Evolutionary conservation across 2,329 filamentous ascomycete species (phyloP), one percentile per base, ranked within the genome.

Genomic region (Alternaria triticimaculans): DNA sequence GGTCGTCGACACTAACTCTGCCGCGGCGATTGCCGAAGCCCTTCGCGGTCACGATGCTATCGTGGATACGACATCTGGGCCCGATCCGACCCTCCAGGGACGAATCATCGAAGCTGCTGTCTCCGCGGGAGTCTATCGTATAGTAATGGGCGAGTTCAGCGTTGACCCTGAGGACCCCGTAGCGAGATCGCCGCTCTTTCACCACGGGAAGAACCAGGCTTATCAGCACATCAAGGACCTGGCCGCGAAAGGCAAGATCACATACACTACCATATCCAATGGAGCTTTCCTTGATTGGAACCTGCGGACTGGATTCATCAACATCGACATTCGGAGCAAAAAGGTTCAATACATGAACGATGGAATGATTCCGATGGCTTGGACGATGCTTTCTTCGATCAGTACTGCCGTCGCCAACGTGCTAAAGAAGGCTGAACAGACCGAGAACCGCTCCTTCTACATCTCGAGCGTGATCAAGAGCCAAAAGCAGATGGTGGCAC

Each of bases 21-120:
- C 2, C 14, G 14, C 45, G 4, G 23, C 21, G 2, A 48, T 48
- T 4, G 23, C 45, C 5, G 23, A 48, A 15, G 45, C 21, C 4
- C 45, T 48, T 48, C 45, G 45, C 10, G 45, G 45, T 10, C 82
- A 87, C 54, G 87, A 88, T 57, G 87, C 84, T 1, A 77, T 88
- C 30, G 75, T 89, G 25, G 77, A 79, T 6, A 78, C 81, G 2
- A 75, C 86, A 50, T 81, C 80, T 12, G 79, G 77, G 11, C 70
- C 73, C 5, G 75, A 78, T 44, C 76, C 80, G 15, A 70, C 69
- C 2, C 70, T 83, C 2, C 85, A 86, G 69, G 80, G 78, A 48
- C 57, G 55, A 25, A 21, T 68, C 18, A 62, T 66, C 33, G 60
- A 69, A 46, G 66, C 66, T 12, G 66, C 65, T 10, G 66, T 55